A percentile compares a stretch with the other conserved stretches of the same genome.
phyloP scores from a whole-genome alignment of 352 stramenopile species.

The Thalassiosira ordinaria region DNA sequence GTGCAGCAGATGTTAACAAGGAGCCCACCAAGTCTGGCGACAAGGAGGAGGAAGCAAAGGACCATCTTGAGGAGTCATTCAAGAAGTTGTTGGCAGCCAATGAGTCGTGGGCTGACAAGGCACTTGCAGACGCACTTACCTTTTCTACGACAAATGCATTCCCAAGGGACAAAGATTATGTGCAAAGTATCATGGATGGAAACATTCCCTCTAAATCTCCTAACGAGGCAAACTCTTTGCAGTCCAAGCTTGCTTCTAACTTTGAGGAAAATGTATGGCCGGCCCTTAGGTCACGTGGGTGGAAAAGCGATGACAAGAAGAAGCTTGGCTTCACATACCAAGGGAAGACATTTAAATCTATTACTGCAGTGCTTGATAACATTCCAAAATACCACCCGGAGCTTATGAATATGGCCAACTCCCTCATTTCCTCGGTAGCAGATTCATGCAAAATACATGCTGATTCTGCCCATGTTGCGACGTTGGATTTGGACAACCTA shows the following conservation, averaged over 20 bases:
- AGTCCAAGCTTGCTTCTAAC: conserved; percentile 29
- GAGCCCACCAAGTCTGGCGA: conserved; percentile 21
- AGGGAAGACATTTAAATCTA: conserved; percentile 61
- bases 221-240: conserved; percentile 34
- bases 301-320: conserved; percentile 71
- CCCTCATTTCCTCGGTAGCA: conserved; percentile 56
- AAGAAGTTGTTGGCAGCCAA: conserved; percentile 49
- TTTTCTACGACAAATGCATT: conserved; percentile 41
- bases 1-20: conserved; percentile 4
- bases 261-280: conserved; percentile 74
- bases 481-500: conserved; percentile 47
- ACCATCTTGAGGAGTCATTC: conserved; percentile 50
- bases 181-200: conserved; percentile 54
- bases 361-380: conserved; percentile 65
- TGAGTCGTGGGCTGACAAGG: conserved; percentile 47
- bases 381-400: conserved; percentile 75
- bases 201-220: conserved; percentile 23
- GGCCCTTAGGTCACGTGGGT: conserved; percentile 71
- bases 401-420: conserved; percentile 70
- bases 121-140: conserved; percentile 41
- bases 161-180: conserved; percentile 46
- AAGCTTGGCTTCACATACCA: conserved; percentile 37
- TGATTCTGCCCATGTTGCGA: conserved; percentile 16
- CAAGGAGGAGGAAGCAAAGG: conserved; percentile 27
- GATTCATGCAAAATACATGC: conserved; percentile 31